phyloP scores from a whole-genome alignment of 768 basidiomycete genomes.

The Artomyces pyxidatus region DNA sequence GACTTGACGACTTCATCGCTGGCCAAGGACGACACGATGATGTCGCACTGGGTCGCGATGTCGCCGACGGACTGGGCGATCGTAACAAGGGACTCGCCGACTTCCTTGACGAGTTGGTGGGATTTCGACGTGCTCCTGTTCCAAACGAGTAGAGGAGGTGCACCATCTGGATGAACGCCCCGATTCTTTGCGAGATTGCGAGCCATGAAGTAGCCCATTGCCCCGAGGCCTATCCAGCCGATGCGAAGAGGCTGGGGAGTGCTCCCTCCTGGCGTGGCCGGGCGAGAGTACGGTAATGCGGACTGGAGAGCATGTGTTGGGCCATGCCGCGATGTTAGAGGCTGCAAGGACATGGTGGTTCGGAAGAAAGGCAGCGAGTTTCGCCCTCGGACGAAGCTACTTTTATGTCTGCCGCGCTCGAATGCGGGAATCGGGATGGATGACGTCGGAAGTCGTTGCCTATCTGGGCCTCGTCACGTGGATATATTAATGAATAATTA shows the following conservation, averaged over 20 bases:
- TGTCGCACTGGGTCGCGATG: slow-evolving; percentile 38
- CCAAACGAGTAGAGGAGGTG: slow-evolving; percentile 59
- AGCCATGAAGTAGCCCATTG: slow-evolving; percentile 74
- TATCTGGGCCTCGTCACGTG: no score
- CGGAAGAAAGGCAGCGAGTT: no score
- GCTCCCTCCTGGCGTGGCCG: slow-evolving; percentile 37
- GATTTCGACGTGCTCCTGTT: slow-evolving; percentile 64
- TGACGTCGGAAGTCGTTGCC: no score
- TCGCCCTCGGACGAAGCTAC: no score
- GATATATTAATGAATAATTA: no score
- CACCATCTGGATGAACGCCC: slow-evolving; percentile 25
- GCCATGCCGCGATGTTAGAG: no score
- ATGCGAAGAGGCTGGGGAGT: slow-evolving; percentile 28
- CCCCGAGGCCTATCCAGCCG: slow-evolving; percentile 47
- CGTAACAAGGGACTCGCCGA: slow-evolving; percentile 48
- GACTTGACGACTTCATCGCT: slow-evolving; percentile 62
- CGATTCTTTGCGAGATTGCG: slow-evolving; percentile 62
- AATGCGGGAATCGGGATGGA: no score
- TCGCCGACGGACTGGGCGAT: slow-evolving; percentile 31
- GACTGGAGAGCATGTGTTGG: background rate
- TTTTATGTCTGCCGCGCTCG: no score
- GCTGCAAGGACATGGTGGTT: no score
- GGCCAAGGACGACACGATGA: slow-evolving; percentile 67
- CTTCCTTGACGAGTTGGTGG: slow-evolving; percentile 45
- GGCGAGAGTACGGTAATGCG: slow-evolving; percentile 48